These are phyloP conservation scores for Termitomyces bulborhizus DNA, from an alignment of 768 basidiomycete genomes.

Conservation along the genomic window DNA sequence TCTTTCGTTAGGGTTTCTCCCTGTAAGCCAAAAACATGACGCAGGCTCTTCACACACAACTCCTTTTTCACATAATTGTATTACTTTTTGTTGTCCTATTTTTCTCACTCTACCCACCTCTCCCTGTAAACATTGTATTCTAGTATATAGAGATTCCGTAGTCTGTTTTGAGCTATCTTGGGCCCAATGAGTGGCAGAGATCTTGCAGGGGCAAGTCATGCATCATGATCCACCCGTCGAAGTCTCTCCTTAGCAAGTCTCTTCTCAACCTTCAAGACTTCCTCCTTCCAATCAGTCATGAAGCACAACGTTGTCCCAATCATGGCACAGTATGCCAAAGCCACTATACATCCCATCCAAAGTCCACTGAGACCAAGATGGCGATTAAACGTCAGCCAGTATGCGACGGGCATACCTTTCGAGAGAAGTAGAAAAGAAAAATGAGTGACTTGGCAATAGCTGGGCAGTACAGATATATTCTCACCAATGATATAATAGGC, in stretches of 20 bases:
- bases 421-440: neutral
- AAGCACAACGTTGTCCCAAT: slow-evolving; percentile 35
- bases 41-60: no score
- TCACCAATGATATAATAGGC: slow-evolving; percentile 6
- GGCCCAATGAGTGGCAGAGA: no score
- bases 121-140: no score
- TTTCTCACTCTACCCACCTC: no score
- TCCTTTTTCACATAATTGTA: no score
- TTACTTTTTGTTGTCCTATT: no score
- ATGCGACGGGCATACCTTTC: slow-evolving; percentile 54
- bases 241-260: slow-evolving; percentile 5
- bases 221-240: neutral
- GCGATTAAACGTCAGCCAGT: slow-evolving; percentile 47
- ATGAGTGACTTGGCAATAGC: neutral
- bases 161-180: no score
- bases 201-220: neutral
- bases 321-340: slow-evolving; percentile 35
- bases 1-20: no score
- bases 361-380: slow-evolving; percentile 47
- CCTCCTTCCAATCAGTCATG: slow-evolving; percentile 43
- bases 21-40: no score
- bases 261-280: slow-evolving; percentile 37
- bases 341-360: slow-evolving; percentile 57
- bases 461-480: neutral
- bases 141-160: no score